These are phyloP conservation scores for Plectosphaerella cucumerina DNA, from an alignment of 2,329 filamentous ascomycete species.

Conservation along the genomic window DNA sequence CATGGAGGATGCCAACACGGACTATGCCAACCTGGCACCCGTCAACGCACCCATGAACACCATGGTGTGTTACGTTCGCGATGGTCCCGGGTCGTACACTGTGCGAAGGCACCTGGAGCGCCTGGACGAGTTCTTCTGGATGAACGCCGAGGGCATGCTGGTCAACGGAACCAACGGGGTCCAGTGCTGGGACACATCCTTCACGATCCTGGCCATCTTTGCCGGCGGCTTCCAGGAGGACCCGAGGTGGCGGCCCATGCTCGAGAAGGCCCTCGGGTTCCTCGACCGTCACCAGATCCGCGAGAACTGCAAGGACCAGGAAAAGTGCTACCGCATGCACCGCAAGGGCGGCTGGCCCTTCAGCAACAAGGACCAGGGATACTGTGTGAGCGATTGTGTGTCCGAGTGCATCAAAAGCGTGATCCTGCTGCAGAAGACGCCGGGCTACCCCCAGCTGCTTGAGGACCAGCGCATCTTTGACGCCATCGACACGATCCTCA, in stretches of 20 bases:
- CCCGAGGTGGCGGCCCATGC: conserved; percentile 75
- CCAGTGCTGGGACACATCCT: conserved; percentile 94
- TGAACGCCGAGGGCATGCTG: conserved; percentile 89
- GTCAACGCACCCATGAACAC: conserved; percentile 90
- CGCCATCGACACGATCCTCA: conserved; percentile 82
- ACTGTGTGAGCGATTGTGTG: conserved; percentile 92
- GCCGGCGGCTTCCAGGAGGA: conserved; percentile 76
- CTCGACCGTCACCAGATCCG: conserved; percentile 88
- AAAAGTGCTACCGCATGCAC: conserved; percentile 80
- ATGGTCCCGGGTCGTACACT: conserved; percentile 70
- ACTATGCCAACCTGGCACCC: conserved; percentile 79
- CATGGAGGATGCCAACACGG: conserved; percentile 91
- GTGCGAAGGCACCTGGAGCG: conserved; percentile 77
- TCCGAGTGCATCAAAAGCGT: conserved; percentile 86
- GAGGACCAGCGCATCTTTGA: conserved; percentile 77
- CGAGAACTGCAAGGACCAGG: conserved; percentile 74
- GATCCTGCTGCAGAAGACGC: conserved; percentile 75
- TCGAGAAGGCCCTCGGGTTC: conserved; percentile 77
- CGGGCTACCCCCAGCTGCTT: conserved; percentile 69
- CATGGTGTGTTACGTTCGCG: conserved; percentile 77
- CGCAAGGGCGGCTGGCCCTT: conserved; percentile 96
- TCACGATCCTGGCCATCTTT: conserved; percentile 77
- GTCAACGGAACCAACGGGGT: conserved; percentile 98
- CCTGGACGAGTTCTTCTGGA: conserved; percentile 82
- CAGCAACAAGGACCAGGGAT: conserved; percentile 87